Base-by-base conservation (phyloP, 2,329 filamentous ascomycete species). In the Cercospora sp. region DNA sequence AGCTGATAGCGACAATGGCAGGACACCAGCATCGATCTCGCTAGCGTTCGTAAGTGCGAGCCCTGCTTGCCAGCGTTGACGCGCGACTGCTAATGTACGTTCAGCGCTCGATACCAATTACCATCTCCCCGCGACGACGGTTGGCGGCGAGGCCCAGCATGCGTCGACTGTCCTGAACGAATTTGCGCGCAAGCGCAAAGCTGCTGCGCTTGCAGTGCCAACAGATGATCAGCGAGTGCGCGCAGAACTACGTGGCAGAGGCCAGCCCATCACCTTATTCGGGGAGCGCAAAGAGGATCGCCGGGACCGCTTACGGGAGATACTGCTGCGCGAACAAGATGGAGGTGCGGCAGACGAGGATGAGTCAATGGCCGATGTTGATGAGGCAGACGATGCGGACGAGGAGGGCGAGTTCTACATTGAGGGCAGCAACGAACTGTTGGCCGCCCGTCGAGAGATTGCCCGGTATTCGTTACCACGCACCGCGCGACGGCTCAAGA, bases 361-460 rank as follows among this genome's bases (percentile, higher is more conserved):
- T 85, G 68, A 83, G 80, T 55, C 71, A 4, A 89, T 89, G 86
- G 86, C 85, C 53, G 90, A 92, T 77, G 89, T 89, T 67, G 78
- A 75, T 13, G 79, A 76, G 1, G 88, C 87, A 4, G 88, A 89
- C 18, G 89, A 87, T 60, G 89, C 85, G 2, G 92, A 94, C 63
- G 88, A 90, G 73, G 91, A 96, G 72, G 93, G 98, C 77, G 95
- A 99, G 74, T 99, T 97, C 80, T 99, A 97, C 79, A 97, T 94
- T 0, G 87, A 91, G 74, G 95, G 95, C 3, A 88, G 89, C 1
- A 84, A 87, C 3, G 89, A 90, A 49, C 83, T 99, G 26, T 81
- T 97, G 4, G 85, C 91, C 61, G 92, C 93, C 1, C 87, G 95
- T 69, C 88, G 89, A 74, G 86, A 90, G 28, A 93, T 99, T 69